Conservation (phyloP, 495 filamentous ascomycete genomes). For the Paragyromitra xinjiangensis region DNA sequence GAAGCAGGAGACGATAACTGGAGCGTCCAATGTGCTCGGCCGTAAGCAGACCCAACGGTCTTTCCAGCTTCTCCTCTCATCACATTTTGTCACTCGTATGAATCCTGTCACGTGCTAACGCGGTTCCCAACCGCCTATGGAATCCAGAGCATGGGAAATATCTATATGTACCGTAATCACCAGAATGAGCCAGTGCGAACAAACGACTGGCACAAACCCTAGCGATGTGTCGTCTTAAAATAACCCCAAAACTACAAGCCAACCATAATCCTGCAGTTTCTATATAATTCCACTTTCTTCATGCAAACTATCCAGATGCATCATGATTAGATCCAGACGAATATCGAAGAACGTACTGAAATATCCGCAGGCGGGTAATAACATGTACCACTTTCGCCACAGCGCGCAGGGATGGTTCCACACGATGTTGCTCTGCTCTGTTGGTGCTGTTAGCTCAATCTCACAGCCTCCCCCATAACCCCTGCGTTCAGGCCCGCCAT, state of each 20-base stretch:
- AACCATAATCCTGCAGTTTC: not conserved
- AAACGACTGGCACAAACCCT: not conserved
- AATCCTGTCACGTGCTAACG: not conserved
- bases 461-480: constrained; percentile 3
- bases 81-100: constrained; percentile 13
- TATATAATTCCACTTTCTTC: not conserved
- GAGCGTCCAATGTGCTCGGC: not conserved
- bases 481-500: constrained; percentile 38
- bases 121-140: not conserved
- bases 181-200: not conserved
- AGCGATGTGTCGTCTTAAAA: no score
- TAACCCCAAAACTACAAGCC: not conserved
- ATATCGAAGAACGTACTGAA: constrained; percentile 3
- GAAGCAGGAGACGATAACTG: not conserved
- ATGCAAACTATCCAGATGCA: not conserved
- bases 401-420: not conserved
- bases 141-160: not conserved
- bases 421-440: not conserved
- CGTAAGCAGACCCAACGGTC: not conserved
- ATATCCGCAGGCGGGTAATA: not conserved
- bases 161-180: not conserved
- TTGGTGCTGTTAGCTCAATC: not conserved
- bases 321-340: not conserved
- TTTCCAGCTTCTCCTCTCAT: not conserved
- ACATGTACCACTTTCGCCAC: not conserved